Percentiles rank a stretch among this genome's conserved stretches.
These are phyloP conservation scores for Epicoccum nigrum DNA, from an alignment of 2,329 filamentous ascomycete genomes.

Conservation along the genomic window DNA sequence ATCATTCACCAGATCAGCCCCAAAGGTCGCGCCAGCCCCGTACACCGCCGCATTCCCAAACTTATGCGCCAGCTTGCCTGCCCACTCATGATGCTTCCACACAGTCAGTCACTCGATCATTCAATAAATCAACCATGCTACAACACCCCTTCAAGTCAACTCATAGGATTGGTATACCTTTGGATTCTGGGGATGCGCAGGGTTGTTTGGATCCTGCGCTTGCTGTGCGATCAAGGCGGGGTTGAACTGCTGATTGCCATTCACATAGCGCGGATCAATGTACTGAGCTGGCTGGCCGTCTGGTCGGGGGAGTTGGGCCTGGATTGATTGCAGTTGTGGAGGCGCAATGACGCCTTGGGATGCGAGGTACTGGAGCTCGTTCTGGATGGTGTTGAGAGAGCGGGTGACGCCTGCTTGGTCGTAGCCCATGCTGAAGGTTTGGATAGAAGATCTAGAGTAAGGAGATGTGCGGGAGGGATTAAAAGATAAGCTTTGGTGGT, in stretches of 20 bases:
- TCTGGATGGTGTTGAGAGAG: conserved; percentile 22
- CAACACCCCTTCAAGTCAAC: too few relatives aligned
- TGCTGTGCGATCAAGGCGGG: conserved; percentile 27
- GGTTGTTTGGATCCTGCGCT: conserved; percentile 28
- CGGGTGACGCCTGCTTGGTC: conserved; percentile 26
- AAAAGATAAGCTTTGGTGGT: conserved; percentile 11
- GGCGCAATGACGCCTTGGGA: conserved; percentile 21
- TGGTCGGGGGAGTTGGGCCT: conserved; percentile 25
- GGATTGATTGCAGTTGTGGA: conserved; percentile 26
- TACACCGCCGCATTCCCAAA: conserved; percentile 28
- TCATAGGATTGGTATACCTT: conserved; percentile 23
- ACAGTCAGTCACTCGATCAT: neutral
- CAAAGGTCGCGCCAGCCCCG: conserved; percentile 28
- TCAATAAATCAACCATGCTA: too few relatives aligned
- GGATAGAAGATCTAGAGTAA: too few relatives aligned
- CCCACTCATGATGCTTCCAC: conserved; percentile 28
- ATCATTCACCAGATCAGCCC: conserved; percentile 27
- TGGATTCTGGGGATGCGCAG: conserved; percentile 25
- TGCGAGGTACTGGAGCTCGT: conserved; percentile 27
- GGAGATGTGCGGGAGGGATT: neutral
- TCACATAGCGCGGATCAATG: conserved; percentile 22
- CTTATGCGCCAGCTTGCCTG: conserved; percentile 24
- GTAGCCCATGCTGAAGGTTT: conserved; percentile 11
- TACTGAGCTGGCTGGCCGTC: conserved; percentile 27
- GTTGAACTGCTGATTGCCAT: conserved; percentile 24